Evolutionary conservation across 1,284 basidiomycete genomes (phyloP).

Genomic region (Papiliotrema laurentii): DNA sequence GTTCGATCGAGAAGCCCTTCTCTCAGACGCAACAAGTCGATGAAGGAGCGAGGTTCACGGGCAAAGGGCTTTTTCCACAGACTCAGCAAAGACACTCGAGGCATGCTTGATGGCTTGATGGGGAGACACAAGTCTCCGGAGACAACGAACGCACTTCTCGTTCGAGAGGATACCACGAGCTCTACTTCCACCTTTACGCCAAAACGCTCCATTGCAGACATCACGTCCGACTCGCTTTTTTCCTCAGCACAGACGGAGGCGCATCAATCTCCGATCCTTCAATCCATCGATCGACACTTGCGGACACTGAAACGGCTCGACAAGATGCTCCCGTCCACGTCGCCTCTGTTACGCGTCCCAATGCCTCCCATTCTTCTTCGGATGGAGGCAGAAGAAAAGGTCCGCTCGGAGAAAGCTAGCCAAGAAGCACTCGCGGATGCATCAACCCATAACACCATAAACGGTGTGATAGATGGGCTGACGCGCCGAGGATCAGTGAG

Average conservation of each 20-base stretch:
- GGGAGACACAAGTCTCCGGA: conserved; percentile 4
- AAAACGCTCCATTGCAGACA: background rate
- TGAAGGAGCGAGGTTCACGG: conserved; percentile 6
- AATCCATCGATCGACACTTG: conserved; percentile 18
- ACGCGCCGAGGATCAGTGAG: background rate
- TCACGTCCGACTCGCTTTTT: background rate
- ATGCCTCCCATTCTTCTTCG: conserved; percentile 28
- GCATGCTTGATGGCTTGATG: conserved; percentile 21
- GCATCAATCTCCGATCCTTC: background rate
- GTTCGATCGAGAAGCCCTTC: background rate
- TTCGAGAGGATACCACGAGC: background rate
- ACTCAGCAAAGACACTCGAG: conserved; percentile 22
- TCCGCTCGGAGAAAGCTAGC: conserved; percentile 18
- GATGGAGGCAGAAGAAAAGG: conserved; percentile 21
- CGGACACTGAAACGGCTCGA: conserved; percentile 15
- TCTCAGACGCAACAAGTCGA: background rate
- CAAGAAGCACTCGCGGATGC: conserved; percentile 9
- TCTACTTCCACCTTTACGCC: background rate
- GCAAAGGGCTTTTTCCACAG: conserved; percentile 23
- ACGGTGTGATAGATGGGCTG: conserved; percentile 6
- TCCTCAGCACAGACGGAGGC: background rate
- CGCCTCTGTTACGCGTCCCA: conserved; percentile 26
- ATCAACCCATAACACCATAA: too few species aligned
- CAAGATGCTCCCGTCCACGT: conserved; percentile 19
- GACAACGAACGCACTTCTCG: conserved; percentile 1